Base-by-base conservation (phyloP, 768 basidiomycete species). In the Austroboletus festivus region DNA sequence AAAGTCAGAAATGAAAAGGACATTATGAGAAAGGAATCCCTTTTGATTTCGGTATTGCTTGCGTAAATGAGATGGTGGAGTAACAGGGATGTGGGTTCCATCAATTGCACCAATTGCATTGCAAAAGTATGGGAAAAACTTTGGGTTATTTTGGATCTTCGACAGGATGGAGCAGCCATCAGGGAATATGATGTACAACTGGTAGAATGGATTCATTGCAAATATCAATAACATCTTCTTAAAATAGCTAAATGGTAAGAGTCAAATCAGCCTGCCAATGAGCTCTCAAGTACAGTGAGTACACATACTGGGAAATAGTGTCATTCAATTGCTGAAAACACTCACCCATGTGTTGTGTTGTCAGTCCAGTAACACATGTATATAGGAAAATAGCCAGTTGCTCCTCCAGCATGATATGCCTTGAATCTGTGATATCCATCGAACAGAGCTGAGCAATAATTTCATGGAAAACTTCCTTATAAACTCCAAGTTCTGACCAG, bases 21-120 rank as follows among this genome's bases (percentile, higher is more conserved):
- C 56, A 47, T 77, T 77, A 37, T 71, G 71, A 0, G 71, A 60
- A 5, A 75, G n/a, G 8, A 42, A 46, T 0, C 59, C 67, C 40
- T 67, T 66, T 9, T 48, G 40, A 41, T 65, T 58, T 1, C 50
- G 38, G n/a, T 39, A 45, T 15, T 21, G 26, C 18, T 30, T 8
- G 26, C 13, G 16, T 24, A 13, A 44, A 21, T 16, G 9, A 9
- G 34, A 12, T 5, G 34, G 34, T 8, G 45, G 20, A 19, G 40
- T 22, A 30, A 23, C n/a, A 15, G 28, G 23, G 18, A 51, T 51
- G 22, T 48, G 40, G 22, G 22, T 46, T 4, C 44, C 40, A 44
- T 38, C 35, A 30, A 42, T 21, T 19, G 26, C 42, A 5, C 42
- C 19, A 8, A 31, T 19, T 6, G 34, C 28, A 42, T 16, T 20